These are phyloP conservation scores for Exophiala xenobiotica DNA, from an alignment of 2,329 filamentous ascomycete genomes.

Conservation along the genomic window DNA sequence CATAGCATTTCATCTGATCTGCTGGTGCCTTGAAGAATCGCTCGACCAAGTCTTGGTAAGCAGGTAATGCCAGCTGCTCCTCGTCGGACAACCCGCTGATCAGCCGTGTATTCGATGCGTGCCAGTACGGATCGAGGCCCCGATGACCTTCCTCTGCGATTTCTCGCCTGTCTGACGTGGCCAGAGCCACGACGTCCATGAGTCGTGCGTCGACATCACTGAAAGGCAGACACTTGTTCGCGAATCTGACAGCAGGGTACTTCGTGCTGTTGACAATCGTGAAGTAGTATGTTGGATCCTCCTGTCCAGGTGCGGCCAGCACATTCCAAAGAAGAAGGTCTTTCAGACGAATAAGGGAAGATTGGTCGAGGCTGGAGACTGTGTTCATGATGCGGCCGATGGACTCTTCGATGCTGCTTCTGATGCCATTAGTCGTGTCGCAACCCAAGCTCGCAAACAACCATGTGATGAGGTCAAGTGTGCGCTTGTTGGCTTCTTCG, in stretches of 20 bases:
- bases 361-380: conserved; percentile 41
- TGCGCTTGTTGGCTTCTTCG: conserved; percentile 54
- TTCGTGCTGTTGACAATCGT: conserved; percentile 69
- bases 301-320: conserved; percentile 47
- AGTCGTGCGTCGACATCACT: conserved; percentile 76
- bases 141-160: conserved; percentile 86
- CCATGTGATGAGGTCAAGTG: conserved; percentile 65
- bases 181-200: conserved; percentile 82
- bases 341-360: conserved; percentile 47
- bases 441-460: conserved; percentile 79
- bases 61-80: conserved; percentile 37
- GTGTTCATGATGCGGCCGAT: conserved; percentile 73
- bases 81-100: background rate
- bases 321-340: conserved; percentile 69
- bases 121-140: conserved; percentile 79
- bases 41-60: conserved; percentile 45
- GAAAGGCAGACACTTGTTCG: conserved; percentile 82
- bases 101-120: conserved; percentile 35
- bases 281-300: conserved; percentile 40
- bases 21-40: conserved; percentile 45
- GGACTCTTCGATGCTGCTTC: conserved; percentile 85
- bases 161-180: conserved; percentile 71
- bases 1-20: conserved; percentile 36
- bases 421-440: conserved; percentile 71
- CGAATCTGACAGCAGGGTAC: conserved; percentile 82